A percentile compares a stretch with the other conserved stretches of the same genome.
These are phyloP conservation scores for Spongospora subterranea DNA, from an alignment of 208 protist genomes.

Conservation along the genomic window DNA sequence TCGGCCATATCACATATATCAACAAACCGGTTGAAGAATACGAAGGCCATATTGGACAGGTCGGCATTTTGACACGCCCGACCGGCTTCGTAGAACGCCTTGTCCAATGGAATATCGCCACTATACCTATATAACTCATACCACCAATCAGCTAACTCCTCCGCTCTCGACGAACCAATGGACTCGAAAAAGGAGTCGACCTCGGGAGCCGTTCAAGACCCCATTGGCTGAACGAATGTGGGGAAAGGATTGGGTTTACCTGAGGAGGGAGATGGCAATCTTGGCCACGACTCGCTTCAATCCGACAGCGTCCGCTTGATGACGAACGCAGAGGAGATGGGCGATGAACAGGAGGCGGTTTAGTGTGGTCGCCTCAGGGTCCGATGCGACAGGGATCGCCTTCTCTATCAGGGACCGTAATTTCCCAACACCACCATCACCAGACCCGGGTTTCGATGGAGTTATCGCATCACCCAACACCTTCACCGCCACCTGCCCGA, in stretches of 20 bases:
- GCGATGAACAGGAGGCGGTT: constrained; percentile 54
- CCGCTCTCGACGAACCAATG: too few species aligned
- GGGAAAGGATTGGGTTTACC: constrained; percentile 73
- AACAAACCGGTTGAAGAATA: constrained; percentile 92
- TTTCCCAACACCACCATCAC: neutral
- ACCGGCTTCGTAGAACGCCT: constrained; percentile 90
- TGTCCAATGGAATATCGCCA: constrained; percentile 85
- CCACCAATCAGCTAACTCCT: too few species aligned
- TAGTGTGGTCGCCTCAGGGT: constrained; percentile 20
- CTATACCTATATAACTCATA: constrained; percentile 66
- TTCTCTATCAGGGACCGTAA: constrained; percentile 44
- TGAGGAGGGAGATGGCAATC: constrained; percentile 80
- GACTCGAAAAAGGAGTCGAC: too few species aligned
- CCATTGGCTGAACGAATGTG: too few species aligned
- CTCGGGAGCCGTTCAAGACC: too few species aligned
- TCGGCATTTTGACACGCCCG: constrained; percentile 62
- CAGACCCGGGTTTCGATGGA: neutral
- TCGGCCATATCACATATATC: constrained; percentile 78
- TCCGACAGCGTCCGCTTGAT: neutral
- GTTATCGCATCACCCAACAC: constrained; percentile 22
- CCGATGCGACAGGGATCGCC: constrained; percentile 9
- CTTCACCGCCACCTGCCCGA: constrained; percentile 60
- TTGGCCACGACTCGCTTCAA: constrained; percentile 5
- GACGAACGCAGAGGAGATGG: constrained; percentile 35
- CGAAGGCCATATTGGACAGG: constrained; percentile 82